A percentile compares a stretch with the other conserved stretches of the same genome.
phyloP scores from a whole-genome alignment of 1,139 yeast species.

The Casaregolazyma lundiana region DNA sequence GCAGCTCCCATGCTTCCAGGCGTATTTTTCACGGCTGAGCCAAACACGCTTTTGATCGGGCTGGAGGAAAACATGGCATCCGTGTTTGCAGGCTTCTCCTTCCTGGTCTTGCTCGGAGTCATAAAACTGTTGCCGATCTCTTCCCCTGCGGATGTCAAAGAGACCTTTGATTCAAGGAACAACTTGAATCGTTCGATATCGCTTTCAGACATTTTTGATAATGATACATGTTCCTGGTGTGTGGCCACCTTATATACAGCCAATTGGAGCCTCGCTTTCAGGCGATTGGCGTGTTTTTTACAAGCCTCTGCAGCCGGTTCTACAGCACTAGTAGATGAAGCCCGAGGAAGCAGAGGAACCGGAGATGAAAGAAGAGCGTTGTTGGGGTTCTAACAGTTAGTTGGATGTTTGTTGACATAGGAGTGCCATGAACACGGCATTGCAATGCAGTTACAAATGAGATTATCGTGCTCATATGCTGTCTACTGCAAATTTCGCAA shows the following conservation, averaged over 20 bases:
- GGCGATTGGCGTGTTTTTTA: slow-evolving; percentile 17
- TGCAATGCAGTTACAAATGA: neutral
- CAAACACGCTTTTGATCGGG: slow-evolving; percentile 12
- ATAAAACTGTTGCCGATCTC: slow-evolving; percentile 5
- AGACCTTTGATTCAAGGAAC: slow-evolving; percentile 1
- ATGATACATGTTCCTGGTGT: slow-evolving; percentile 43
- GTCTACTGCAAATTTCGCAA: neutral
- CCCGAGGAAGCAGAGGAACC: slow-evolving; percentile 15
- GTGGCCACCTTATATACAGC: slow-evolving; percentile 74
- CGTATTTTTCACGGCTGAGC: slow-evolving; percentile 31
- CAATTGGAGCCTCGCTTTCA: slow-evolving; percentile 53
- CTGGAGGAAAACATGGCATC: slow-evolving; percentile 11
- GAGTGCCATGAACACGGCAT: neutral
- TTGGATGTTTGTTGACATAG: neutral
- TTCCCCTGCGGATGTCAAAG: neutral
- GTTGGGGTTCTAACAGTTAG: neutral
- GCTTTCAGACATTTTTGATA: slow-evolving; percentile 29
- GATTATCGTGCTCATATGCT: neutral
- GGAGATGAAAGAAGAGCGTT: slow-evolving; percentile 15
- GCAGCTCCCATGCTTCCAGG: slow-evolving; percentile 50
- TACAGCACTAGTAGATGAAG: slow-evolving; percentile 1
- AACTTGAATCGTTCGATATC: slow-evolving; percentile 10
- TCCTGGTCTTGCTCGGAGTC: slow-evolving; percentile 7
- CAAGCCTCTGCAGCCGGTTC: slow-evolving; percentile 10
- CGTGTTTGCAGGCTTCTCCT: neutral